A percentile compares a stretch with the other conserved stretches of the same genome.
phyloP scores from a whole-genome alignment of 371 early-diverging fungal species.

The Lichtheimia corymbifera region DNA sequence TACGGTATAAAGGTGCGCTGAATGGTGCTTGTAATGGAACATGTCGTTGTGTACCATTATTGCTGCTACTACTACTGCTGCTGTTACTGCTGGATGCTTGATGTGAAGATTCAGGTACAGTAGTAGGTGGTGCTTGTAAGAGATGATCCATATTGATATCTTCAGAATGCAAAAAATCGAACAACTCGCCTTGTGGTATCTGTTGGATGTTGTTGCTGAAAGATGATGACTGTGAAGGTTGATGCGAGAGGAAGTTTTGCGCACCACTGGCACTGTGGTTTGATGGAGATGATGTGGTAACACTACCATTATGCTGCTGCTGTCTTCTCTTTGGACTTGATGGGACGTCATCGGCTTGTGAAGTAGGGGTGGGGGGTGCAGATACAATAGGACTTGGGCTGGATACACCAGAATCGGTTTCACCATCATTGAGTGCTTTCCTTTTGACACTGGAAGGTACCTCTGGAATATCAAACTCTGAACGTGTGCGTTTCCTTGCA shows the following conservation, averaged over 20 bases:
- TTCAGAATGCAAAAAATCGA: conserved; percentile 17
- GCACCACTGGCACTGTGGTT: neutral
- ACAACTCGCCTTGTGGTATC: conserved; percentile 24
- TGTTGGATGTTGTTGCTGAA: conserved; percentile 8
- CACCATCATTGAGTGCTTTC: conserved; percentile 22
- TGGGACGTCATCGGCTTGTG: conserved; percentile 34
- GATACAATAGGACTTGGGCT: conserved; percentile 42
- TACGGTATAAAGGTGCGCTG: neutral
- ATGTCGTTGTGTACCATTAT: no score
- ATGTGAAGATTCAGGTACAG: no score
- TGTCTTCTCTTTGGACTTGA: conserved; percentile 12
- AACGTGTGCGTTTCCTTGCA: conserved; percentile 34
- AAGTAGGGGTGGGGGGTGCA: conserved; percentile 50
- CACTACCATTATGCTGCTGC: neutral
- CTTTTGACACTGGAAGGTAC: conserved; percentile 14
- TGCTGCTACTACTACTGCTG: no score
- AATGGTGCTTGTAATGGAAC: conserved; percentile 11
- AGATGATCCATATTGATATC: conserved; percentile 25
- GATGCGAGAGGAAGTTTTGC: conserved; percentile 9
- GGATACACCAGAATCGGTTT: conserved; percentile 49
- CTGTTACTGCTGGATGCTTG: no score
- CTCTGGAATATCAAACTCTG: conserved; percentile 35
- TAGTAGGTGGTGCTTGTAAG: conserved; percentile 17
- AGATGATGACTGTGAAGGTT: neutral
- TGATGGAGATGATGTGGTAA: conserved; percentile 4